These are phyloP conservation scores for Xylaria sp. DNA, from an alignment of 2,329 filamentous ascomycete genomes.

Conservation along the genomic window DNA sequence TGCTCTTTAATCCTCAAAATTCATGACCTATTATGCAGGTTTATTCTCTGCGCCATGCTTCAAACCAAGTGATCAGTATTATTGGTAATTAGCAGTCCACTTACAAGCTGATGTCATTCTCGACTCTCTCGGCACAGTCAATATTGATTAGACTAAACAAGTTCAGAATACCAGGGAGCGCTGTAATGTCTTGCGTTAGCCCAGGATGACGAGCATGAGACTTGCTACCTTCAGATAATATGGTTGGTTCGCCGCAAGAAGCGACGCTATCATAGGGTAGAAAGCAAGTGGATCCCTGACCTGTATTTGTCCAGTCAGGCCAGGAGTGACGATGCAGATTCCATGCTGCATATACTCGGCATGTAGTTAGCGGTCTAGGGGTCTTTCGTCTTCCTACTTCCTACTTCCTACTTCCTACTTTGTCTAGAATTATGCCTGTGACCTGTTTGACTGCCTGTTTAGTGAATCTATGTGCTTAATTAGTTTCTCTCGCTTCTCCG, in stretches of 20 bases:
- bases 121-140: not conserved
- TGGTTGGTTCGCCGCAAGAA: slow-evolving; percentile 6
- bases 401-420: not conserved
- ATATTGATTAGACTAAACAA: not conserved
- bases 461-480: not conserved
- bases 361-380: not conserved
- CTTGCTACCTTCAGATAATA: not conserved
- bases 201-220: slow-evolving; percentile 7
- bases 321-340: not conserved
- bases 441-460: not conserved
- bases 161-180: not conserved
- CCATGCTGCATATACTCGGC: not conserved
- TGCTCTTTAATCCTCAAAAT: not conserved
- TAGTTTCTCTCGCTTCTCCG: not conserved
- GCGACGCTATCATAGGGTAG: not conserved
- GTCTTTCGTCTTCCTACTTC: not conserved
- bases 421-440: not conserved
- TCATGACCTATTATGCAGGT: not conserved
- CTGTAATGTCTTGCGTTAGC: slow-evolving; percentile 17
- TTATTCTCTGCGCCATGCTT: not conserved
- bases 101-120: not conserved
- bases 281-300: not conserved
- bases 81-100: not conserved
- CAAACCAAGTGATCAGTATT: not conserved
- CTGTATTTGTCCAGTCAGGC: not conserved